Conservation (phyloP, 768 basidiomycete species). For the Hericium rajendrae region DNA sequence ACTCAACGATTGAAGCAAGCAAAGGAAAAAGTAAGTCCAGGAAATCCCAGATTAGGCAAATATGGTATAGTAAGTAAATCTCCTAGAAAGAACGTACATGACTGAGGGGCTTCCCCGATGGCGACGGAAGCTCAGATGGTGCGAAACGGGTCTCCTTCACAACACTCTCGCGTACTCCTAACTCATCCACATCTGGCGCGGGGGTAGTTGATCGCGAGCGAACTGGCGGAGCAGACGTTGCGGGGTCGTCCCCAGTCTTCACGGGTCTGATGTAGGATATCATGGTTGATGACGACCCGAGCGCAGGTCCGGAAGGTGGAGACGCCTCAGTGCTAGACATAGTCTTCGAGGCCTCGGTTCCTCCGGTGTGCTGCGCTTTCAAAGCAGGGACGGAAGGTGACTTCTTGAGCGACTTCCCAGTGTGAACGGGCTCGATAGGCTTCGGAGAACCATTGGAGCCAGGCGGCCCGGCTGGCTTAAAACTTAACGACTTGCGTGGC, state of each 20-base stretch:
- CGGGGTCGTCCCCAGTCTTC: slow-evolving; percentile 38
- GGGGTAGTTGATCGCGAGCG: slow-evolving; percentile 4
- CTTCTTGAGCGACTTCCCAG: slow-evolving; percentile 5
- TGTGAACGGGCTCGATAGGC: slow-evolving; percentile 1
- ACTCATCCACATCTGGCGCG: slow-evolving; percentile 26
- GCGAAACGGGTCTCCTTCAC: slow-evolving; percentile 9
- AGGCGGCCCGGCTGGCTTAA: neutral
- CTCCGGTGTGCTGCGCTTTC: slow-evolving; percentile 1
- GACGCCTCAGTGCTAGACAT: neutral
- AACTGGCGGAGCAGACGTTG: slow-evolving; percentile 9
- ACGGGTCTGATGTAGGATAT: slow-evolving; percentile 49
- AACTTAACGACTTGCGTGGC: neutral
- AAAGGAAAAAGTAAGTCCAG: too few relatives aligned
- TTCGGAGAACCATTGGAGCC: neutral
- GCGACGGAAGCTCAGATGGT: slow-evolving; percentile 28
- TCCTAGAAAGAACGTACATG: slow-evolving; percentile 83
- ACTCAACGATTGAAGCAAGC: neutral
- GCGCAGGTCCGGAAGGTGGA: slow-evolving; percentile 6
- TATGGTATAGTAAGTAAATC: slow-evolving; percentile 19
- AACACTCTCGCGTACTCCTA: slow-evolving; percentile 33
- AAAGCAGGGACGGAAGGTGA: slow-evolving; percentile 5
- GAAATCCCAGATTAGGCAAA: slow-evolving; percentile 8
- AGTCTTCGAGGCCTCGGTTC: neutral
- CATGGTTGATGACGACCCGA: slow-evolving; percentile 72
- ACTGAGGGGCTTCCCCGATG: slow-evolving; percentile 58